Percentiles rank a stretch among this genome's conserved stretches.
These are phyloP conservation scores for Pugionium cornutum DNA, from an alignment of 345 rosid genomes.

Conservation along the genomic window DNA sequence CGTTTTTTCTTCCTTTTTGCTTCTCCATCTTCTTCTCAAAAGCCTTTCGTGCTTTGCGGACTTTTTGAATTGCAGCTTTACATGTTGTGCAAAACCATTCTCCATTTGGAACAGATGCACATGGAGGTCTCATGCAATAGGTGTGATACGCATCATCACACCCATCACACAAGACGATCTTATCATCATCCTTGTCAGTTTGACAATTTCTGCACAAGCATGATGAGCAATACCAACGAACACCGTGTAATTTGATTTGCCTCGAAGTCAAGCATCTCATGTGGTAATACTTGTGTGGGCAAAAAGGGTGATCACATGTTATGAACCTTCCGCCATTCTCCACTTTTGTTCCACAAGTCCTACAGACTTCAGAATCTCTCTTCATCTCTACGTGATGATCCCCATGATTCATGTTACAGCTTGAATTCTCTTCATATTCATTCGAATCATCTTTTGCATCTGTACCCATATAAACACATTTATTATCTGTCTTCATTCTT, in stretches of 20 bases:
- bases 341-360: conserved; percentile 54
- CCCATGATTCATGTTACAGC: conserved; percentile 42
- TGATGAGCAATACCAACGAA: conserved; percentile 89
- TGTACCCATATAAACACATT: conserved; percentile 34
- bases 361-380: conserved; percentile 44
- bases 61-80: conserved; percentile 50
- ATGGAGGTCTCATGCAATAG: conserved; percentile 81
- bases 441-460: conserved; percentile 39
- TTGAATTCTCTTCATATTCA: conserved; percentile 50
- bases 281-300: conserved; percentile 71
- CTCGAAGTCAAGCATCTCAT: conserved; percentile 69
- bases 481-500: conserved; percentile 47
- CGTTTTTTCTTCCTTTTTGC: conserved; percentile 33
- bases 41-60: conserved; percentile 51
- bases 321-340: conserved; percentile 49
- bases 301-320: conserved; percentile 63
- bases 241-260: conserved; percentile 61
- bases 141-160: conserved; percentile 93
- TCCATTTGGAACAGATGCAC: conserved; percentile 53
- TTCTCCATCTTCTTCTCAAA: conserved; percentile 46
- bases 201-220: conserved; percentile 84
- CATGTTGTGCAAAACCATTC: conserved; percentile 87
- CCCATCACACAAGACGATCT: conserved; percentile 81
- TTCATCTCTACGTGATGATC: conserved; percentile 31
- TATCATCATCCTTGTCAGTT: conserved; percentile 71